A percentile compares a stretch with the other conserved stretches of the same genome.
Conservation (phyloP, 805 yeast genomes). For the Hanseniaspora taiwanica region DNA sequence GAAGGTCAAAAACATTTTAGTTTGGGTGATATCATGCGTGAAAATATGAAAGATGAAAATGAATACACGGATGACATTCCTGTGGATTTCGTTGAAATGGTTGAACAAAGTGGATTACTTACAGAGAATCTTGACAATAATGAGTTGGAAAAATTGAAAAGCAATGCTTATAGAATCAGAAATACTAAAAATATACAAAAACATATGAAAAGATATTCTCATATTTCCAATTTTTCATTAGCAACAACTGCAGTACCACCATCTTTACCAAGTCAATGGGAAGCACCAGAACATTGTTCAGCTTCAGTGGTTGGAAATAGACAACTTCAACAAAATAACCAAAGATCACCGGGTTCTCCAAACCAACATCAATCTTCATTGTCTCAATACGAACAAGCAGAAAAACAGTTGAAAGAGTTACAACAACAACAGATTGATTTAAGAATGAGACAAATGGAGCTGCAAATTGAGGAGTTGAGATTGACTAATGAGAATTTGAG, state of each 20-base stretch:
- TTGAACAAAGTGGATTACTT: not conserved
- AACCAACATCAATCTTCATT: not conserved
- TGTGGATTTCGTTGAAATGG: not conserved
- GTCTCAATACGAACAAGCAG: constrained; percentile 37
- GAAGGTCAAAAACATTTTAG: not conserved
- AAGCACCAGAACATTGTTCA: not conserved
- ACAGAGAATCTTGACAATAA: not conserved
- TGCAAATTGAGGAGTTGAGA: constrained; percentile 21
- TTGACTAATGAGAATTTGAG: constrained; percentile 22
- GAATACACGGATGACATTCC: not conserved
- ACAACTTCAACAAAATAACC: not conserved
- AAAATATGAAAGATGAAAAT: not conserved
- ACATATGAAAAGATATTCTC: constrained; percentile 5
- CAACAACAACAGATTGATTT: constrained; percentile 12
- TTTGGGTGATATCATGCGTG: constrained; percentile 8
- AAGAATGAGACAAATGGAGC: constrained; percentile 21
- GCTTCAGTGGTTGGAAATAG: too few species aligned
- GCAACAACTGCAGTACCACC: not conserved
- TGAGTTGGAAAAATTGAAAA: not conserved
- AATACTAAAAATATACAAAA: not conserved
- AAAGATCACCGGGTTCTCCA: not conserved
- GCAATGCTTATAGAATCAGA: not conserved
- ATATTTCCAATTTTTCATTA: constrained; percentile 4
- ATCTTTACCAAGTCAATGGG: not conserved
- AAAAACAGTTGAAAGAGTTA: constrained; percentile 48